Conservation (phyloP, 2,329 filamentous ascomycete species). For the Paecilomyces sp. region DNA sequence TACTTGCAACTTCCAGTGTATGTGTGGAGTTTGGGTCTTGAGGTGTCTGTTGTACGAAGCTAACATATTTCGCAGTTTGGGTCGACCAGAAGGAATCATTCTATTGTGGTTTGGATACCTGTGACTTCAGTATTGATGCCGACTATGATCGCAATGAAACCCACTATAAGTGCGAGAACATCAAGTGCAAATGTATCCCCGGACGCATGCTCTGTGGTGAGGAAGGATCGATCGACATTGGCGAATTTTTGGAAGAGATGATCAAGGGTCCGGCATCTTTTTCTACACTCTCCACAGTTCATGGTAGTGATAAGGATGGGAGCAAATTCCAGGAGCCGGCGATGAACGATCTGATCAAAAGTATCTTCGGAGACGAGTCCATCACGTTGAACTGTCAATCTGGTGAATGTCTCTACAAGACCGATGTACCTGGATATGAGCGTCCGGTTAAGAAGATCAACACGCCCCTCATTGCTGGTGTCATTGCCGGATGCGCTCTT, state of each 20-base stretch:
- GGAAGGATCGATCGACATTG: slow-evolving; percentile 82
- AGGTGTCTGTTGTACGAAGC: slow-evolving; percentile 5
- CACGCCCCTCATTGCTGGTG: slow-evolving; percentile 86
- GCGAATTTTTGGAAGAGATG: slow-evolving; percentile 72
- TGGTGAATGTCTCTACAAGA: slow-evolving; percentile 89
- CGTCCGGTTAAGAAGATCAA: slow-evolving; percentile 91
- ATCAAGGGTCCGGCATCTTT: slow-evolving; percentile 88
- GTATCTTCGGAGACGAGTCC: slow-evolving; percentile 83
- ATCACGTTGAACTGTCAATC: slow-evolving; percentile 76
- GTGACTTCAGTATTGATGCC: slow-evolving; percentile 64
- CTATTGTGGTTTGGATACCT: slow-evolving; percentile 83
- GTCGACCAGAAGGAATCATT: slow-evolving; percentile 91
- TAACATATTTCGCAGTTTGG: slow-evolving; percentile 61
- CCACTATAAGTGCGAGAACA: slow-evolving; percentile 73
- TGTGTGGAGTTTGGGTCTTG: slow-evolving; percentile 19
- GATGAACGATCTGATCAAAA: slow-evolving; percentile 84
- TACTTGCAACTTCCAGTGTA: slow-evolving; percentile 92
- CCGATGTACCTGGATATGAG: slow-evolving; percentile 85
- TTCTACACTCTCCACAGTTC: slow-evolving; percentile 54
- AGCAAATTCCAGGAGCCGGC: slow-evolving; percentile 86
- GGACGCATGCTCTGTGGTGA: slow-evolving; percentile 93
- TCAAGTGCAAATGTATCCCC: slow-evolving; percentile 80
- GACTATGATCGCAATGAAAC: slow-evolving; percentile 70
- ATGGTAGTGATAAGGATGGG: slow-evolving; percentile 55
- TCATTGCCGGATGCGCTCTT: slow-evolving; percentile 78